Evolutionary conservation across 2,329 filamentous ascomycete genomes (phyloP).

Genomic region (Chlorencoelia australis): DNA sequence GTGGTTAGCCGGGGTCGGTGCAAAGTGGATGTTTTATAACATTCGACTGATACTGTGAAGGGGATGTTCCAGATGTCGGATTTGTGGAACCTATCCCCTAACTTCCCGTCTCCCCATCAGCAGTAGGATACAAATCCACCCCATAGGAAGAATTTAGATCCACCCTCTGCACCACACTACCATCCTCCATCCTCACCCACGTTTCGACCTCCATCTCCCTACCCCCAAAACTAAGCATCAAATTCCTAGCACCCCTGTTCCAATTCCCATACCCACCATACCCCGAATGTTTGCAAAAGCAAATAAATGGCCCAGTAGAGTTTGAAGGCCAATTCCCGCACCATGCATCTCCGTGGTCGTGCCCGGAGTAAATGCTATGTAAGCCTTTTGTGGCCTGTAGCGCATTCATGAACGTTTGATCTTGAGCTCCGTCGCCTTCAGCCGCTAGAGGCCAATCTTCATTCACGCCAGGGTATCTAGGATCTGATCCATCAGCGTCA

Average conservation of each 20-base stretch:
- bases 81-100: no score
- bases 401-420: conserved; percentile 53
- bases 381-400: conserved; percentile 44
- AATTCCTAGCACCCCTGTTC: conserved; percentile 49
- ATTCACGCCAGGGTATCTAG: conserved; percentile 37
- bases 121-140: conserved; percentile 38
- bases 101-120: conserved; percentile 1
- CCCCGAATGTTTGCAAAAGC: conserved; percentile 56
- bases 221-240: conserved; percentile 38
- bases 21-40: no score
- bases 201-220: conserved; percentile 37
- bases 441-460: conserved; percentile 31
- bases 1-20: no score
- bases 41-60: no score
- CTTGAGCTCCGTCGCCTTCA: conserved; percentile 31
- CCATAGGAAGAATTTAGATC: conserved; percentile 51
- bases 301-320: conserved; percentile 37
- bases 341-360: conserved; percentile 56
- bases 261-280: conserved; percentile 61
- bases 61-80: no score
- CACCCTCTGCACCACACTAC: conserved; percentile 40
- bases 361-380: conserved; percentile 50
- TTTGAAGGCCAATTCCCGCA: conserved; percentile 38
- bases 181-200: conserved; percentile 51
- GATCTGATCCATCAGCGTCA: conserved; percentile 17